phyloP scores from a whole-genome alignment of 2,329 filamentous ascomycete genomes.

The Pseudogymnoascus pannorum region DNA sequence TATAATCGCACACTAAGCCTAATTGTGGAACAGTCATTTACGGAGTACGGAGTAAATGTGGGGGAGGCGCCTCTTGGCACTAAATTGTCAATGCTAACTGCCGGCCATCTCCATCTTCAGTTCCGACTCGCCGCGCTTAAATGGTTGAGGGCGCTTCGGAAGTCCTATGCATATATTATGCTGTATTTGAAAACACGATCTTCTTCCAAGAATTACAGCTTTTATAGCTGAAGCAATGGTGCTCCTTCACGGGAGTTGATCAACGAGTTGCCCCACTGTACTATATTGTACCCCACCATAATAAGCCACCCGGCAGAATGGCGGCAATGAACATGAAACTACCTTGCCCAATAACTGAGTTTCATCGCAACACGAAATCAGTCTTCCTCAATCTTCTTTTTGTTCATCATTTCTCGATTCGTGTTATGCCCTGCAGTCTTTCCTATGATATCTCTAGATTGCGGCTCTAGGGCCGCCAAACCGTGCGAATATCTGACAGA shows the following conservation, averaged over 20 bases:
- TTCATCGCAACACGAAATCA: not conserved
- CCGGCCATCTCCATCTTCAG: not conserved
- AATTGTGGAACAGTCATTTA: not conserved
- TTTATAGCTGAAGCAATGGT: not conserved
- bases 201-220: not conserved
- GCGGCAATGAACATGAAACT: conserved; percentile 7
- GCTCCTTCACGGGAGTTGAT: not conserved
- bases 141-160: not conserved
- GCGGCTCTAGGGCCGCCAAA: conserved; percentile 3
- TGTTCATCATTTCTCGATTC: not conserved
- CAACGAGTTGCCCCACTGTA: not conserved
- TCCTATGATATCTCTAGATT: not conserved
- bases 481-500: not conserved
- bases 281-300: not conserved
- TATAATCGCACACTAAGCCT: not conserved
- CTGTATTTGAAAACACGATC: not conserved
- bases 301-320: not conserved
- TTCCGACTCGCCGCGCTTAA: conserved; percentile 3
- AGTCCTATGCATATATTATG: not conserved
- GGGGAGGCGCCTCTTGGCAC: not conserved
- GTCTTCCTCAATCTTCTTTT: conserved; percentile 1
- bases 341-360: not conserved
- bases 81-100: not conserved
- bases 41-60: not conserved
- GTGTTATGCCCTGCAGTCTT: not conserved